Evolutionary conservation across 1,284 basidiomycete species (phyloP), one percentile per base, ranked within the genome.

Genomic region (Pholiota adiposa): DNA sequence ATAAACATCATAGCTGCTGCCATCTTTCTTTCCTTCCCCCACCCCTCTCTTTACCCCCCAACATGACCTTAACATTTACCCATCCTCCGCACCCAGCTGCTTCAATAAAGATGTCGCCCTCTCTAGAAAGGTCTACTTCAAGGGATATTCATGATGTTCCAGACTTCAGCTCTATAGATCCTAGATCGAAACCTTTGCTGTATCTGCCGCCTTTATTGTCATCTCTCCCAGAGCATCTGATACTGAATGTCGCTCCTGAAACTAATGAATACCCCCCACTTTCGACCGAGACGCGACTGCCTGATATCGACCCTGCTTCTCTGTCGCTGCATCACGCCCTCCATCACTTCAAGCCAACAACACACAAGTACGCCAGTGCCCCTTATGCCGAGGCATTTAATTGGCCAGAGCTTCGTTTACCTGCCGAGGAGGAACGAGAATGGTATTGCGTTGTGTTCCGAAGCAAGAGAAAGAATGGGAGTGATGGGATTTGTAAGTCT

Each of bases 361-460:
- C 83, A 1, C 69, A 74, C 0, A 72, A 86, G 36, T 96, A 96
- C 64, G 88, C 93, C 0, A 69, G 66, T 14, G 74, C 73, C 2
- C 79, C 86, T 3, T 97, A 96, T 68, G 74, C 77, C 1, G 78
- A 86, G 33, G 90, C 92, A 0, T 97, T 97, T 80, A 97, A 96
- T 72, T 97, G 94, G 94, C 67, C 74, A n/a, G 82, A 90, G 48
- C 77, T 97, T 1, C 69, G 72, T 3, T 78, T 94, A 14, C 88
- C 89, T 0, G 76, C 77, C 53, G 82, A 89, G 2, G 83, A 91
- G 43, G 89, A 91, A 65, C 77, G 92, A 54, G 92, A 95, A 65
- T 95, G 93, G 93, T 97, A 96, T 72, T 89, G 88, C 60, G 95
- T 97, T 19, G 93, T 87, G 9, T 97, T 97, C 74, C 82, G 93